Percentiles rank a stretch among this genome's conserved stretches.
These are phyloP conservation scores for Sedum album DNA, from an alignment of 164 flowering plant species.

Conservation along the genomic window DNA sequence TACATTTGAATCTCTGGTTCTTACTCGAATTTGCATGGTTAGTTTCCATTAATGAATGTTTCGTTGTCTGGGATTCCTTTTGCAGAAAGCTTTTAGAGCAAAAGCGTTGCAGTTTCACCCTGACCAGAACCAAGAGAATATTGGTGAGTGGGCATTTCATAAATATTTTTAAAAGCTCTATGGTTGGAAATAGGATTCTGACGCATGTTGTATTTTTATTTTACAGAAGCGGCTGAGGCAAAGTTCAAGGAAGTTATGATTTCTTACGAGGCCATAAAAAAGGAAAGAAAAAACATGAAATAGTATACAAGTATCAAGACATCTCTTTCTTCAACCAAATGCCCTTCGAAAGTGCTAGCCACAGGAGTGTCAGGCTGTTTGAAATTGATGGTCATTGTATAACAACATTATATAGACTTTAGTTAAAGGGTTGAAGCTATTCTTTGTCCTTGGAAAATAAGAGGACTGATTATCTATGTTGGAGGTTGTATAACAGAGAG, in stretches of 20 bases:
- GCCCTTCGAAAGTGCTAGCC: not conserved
- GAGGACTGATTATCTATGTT: not conserved
- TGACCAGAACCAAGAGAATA: slow-evolving; percentile 90
- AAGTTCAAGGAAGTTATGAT: slow-evolving; percentile 89
- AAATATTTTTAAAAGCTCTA: not conserved
- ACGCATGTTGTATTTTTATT: slow-evolving; percentile 3
- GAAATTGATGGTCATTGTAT: not conserved
- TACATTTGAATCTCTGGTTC: not conserved
- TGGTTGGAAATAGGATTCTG: slow-evolving; percentile 4
- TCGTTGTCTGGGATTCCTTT: not conserved
- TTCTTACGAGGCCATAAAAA: slow-evolving; percentile 85
- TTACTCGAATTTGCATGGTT: not conserved
- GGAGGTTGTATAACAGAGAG: not conserved
- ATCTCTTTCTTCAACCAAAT: not conserved
- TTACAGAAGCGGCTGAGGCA: slow-evolving; percentile 83
- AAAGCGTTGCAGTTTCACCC: slow-evolving; percentile 93
- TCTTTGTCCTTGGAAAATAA: not conserved
- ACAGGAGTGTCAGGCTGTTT: not conserved
- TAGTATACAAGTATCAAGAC: not conserved
- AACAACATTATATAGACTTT: not conserved
- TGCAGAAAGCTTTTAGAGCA: slow-evolving; percentile 78
- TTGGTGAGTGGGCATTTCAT: slow-evolving; percentile 36
- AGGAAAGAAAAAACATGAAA: slow-evolving; percentile 46
- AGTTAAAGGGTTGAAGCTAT: not conserved
- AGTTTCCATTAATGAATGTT: not conserved